Base-by-base conservation (phyloP, 331 rosid genomes). In the Acacia pycnantha region DNA sequence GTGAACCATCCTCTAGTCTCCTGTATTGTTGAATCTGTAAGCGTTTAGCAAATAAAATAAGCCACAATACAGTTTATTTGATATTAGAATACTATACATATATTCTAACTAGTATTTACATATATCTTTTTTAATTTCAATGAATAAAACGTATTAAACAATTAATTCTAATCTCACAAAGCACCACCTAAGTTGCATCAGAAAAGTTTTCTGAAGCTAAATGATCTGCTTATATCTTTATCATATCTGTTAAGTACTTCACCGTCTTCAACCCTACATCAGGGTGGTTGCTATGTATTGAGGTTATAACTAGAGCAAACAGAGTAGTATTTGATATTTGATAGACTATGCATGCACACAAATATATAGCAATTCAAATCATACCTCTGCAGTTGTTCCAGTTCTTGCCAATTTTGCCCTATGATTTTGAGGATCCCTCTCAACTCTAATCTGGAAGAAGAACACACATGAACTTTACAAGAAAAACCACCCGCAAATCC, bases 311-410 rank as follows among this genome's bases (percentile, higher is more conserved):
- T 66, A 29, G 26, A 72, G 71, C 81, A 80, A 40, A 37, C 53
- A 37, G 43, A 21, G 70, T 33, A 18, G 22, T 4, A 15, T 44
- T 54, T 67, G 33, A 78, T 26, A 61, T 54, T 74, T 77, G 12
- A 62, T 44, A n/a, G 51, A 73, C 61, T 47, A 61, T 21, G 51
- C 41, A 51, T 75, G 74, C 59, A 61, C 43, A 64, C 65, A 62
- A 56, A 70, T 73, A 79, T 65, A 64, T 24, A 56, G 31, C 41
- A 66, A 64, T 15, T 73, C 53, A 71, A 70, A 81, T 37, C 62
- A 73, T 83, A 95, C 98, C 97, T 90, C 97, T 7, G 99, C 97
- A 71, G 99, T 95, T 51, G 98, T 93, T 82, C 98, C 99, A 81
- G 90, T 46, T 75, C 86, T 92, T 22, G 97, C 87, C 22, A 87